Evolutionary conservation across 139 green algal genomes (phyloP).

Genomic region (Deuterostichococcus epilithicus): DNA sequence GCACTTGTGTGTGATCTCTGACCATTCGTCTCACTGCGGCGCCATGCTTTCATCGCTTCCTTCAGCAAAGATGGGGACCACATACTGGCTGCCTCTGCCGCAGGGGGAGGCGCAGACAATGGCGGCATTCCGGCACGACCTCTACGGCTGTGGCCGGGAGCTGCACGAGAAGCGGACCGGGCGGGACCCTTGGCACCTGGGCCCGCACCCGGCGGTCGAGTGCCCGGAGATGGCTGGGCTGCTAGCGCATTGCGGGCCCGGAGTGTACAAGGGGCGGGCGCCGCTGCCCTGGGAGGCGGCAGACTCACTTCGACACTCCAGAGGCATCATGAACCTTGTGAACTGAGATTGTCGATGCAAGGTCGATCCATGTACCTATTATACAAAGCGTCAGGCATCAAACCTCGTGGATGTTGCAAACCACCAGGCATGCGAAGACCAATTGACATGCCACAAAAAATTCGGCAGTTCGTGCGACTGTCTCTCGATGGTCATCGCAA

Average conservation of each 20-base stretch:
- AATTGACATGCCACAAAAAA: too few relatives aligned
- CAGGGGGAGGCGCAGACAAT: conserved; percentile 51
- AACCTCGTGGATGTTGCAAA: too few relatives aligned
- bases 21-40: background rate
- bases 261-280: background rate
- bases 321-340: background rate
- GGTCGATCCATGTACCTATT: too few relatives aligned
- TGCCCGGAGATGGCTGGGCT: conserved; percentile 62
- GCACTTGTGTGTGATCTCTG: background rate
- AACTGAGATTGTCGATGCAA: background rate
- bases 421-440: too few relatives aligned
- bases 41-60: background rate
- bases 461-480: too few relatives aligned
- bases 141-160: conserved; percentile 64
- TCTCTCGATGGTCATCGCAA: too few relatives aligned
- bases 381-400: too few relatives aligned
- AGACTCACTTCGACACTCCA: background rate
- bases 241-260: conserved; percentile 40
- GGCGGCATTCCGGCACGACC: conserved; percentile 53
- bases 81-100: background rate
- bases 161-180: conserved; percentile 53
- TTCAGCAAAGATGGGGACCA: background rate
- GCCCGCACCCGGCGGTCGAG: conserved; percentile 41
- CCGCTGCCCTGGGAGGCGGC: conserved; percentile 12
- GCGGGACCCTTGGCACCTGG: conserved; percentile 70